Conservation (phyloP, 768 basidiomycete species). For the Suillus subluteus region DNA sequence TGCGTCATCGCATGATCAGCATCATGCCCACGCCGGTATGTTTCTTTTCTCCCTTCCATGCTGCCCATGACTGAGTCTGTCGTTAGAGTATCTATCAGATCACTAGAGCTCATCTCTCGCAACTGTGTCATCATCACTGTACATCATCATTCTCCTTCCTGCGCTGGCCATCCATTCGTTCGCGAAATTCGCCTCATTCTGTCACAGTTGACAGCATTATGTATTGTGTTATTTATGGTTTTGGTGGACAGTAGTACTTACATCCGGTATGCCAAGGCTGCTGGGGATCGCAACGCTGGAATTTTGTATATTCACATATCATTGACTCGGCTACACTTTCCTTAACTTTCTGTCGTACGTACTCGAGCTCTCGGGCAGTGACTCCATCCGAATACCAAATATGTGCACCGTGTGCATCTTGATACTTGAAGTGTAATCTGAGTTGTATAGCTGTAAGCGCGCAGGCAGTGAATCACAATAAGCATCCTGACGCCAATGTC, state of each 20-base stretch:
- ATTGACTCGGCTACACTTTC: neutral
- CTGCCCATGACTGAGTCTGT: neutral
- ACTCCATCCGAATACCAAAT: neutral
- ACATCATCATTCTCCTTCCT: neutral
- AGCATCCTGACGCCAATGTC: neutral
- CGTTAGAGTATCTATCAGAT: neutral
- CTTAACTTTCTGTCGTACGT: neutral
- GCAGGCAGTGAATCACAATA: neutral
- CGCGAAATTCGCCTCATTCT: neutral
- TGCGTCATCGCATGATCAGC: conserved; percentile 6
- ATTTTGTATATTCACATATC: neutral
- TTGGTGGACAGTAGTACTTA: neutral
- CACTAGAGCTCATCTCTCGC: neutral
- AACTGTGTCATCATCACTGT: neutral
- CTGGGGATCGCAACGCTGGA: neutral
- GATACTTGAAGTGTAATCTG: neutral
- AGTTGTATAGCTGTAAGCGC: neutral
- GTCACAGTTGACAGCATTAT: neutral
- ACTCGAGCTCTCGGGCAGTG: neutral
- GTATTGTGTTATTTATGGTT: neutral
- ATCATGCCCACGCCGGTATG: neutral
- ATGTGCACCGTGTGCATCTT: neutral
- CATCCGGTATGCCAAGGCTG: conserved; percentile 1
- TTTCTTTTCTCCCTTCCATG: neutral
- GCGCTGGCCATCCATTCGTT: conserved; percentile 1